These are phyloP conservation scores for Phaeomoniella chlamydospora DNA, from an alignment of 2,329 filamentous ascomycete genomes.

Conservation along the genomic window DNA sequence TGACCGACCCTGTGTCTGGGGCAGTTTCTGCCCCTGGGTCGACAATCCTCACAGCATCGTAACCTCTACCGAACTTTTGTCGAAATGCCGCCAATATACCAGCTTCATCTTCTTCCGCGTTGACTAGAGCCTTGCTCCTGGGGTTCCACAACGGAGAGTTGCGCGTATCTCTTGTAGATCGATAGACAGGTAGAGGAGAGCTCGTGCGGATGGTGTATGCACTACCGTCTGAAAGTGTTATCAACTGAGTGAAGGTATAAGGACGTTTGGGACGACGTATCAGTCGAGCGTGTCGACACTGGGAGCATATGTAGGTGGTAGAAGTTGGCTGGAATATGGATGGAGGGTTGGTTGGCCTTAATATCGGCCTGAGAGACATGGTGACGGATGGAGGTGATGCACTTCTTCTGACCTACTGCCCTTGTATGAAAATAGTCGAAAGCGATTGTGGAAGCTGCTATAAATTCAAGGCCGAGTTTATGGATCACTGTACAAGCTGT, in stretches of 20 bases:
- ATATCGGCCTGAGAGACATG: not conserved
- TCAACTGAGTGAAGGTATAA: conserved; percentile 93
- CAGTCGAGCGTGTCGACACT: conserved; percentile 70
- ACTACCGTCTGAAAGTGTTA: conserved; percentile 82
- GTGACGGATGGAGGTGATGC: too few species aligned
- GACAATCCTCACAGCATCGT: conserved; percentile 45
- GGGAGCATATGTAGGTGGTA: conserved; percentile 33
- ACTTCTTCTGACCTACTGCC: too few species aligned
- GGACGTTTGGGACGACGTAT: conserved; percentile 78
- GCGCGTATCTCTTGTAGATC: conserved; percentile 64
- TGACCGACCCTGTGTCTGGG: too few species aligned
- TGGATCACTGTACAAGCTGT: too few species aligned
- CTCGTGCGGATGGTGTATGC: conserved; percentile 47
- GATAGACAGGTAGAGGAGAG: conserved; percentile 40
- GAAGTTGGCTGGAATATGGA: conserved; percentile 9
- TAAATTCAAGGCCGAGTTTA: too few species aligned
- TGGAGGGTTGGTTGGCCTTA: conserved; percentile 2
- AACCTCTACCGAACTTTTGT: conserved; percentile 66
- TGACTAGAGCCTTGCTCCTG: conserved; percentile 60
- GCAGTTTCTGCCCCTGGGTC: conserved; percentile 16
- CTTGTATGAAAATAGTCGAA: too few species aligned
- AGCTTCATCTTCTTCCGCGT: conserved; percentile 90
- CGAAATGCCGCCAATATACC: conserved; percentile 79
- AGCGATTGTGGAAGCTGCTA: too few species aligned
- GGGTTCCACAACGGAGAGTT: conserved; percentile 92